Conservation (phyloP, 768 basidiomycete genomes). For the Cystofilobasidium ferigula region DNA sequence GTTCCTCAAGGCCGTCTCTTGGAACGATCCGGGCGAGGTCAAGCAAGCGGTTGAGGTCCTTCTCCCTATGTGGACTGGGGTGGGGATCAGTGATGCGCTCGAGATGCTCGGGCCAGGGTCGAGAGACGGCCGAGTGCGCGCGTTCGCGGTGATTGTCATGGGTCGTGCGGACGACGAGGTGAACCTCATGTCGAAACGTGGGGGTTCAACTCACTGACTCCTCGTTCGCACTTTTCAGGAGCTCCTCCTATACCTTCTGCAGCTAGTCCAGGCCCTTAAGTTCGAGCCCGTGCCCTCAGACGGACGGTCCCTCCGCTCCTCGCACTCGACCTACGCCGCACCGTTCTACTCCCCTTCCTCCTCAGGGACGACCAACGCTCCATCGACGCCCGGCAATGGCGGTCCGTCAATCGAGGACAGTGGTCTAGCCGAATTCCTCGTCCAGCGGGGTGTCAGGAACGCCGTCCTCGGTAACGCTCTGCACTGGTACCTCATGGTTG, state of each 20-base stretch:
- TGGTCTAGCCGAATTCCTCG: conserved; percentile 84
- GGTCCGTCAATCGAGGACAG: conserved; percentile 63
- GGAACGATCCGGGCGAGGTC: conserved; percentile 90
- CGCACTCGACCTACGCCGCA: conserved; percentile 37
- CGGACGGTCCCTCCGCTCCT: conserved; percentile 43
- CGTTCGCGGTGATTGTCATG: conserved; percentile 85
- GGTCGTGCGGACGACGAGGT: conserved; percentile 91
- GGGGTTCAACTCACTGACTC: not conserved
- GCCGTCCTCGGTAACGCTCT: conserved; percentile 76
- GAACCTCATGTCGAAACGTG: conserved; percentile 30
- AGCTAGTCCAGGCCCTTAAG: conserved; percentile 94
- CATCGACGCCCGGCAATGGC: conserved; percentile 2
- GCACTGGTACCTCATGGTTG: conserved; percentile 97
- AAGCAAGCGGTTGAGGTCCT: conserved; percentile 96
- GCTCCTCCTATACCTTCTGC: conserved; percentile 77
- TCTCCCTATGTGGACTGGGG: conserved; percentile 90
- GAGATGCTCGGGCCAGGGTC: conserved; percentile 87
- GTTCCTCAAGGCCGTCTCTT: conserved; percentile 93
- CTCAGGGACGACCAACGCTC: not conserved
- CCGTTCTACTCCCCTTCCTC: conserved; percentile 18
- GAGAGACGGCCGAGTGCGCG: conserved; percentile 56
- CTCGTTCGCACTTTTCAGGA: conserved; percentile 48
- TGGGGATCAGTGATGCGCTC: conserved; percentile 91
- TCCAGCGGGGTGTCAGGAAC: conserved; percentile 71
- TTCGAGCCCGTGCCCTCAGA: conserved; percentile 49